phyloP scores from a whole-genome alignment of 106 monocot genomes.

The Alisma plantagoaquatica region DNA sequence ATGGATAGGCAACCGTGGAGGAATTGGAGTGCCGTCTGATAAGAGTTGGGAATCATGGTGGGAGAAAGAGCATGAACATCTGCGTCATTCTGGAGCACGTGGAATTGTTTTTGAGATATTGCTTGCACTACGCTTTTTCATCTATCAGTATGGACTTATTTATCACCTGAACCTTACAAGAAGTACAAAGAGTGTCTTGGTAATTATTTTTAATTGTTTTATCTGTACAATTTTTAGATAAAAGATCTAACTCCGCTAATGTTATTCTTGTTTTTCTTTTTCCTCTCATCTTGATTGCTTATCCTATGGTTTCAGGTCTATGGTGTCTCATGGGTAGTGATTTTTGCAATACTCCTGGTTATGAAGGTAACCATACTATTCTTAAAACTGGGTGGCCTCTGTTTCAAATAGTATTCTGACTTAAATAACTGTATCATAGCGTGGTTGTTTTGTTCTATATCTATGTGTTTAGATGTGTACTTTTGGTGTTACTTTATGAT shows the following conservation, averaged over 20 bases:
- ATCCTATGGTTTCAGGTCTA: conserved; percentile 78
- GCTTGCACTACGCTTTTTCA: conserved; percentile 63
- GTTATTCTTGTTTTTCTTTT: not conserved
- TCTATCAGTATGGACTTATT: conserved; percentile 90
- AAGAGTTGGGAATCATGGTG: conserved; percentile 99
- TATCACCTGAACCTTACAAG: conserved; percentile 73
- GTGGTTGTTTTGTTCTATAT: too few species aligned
- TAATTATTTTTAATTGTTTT: conserved; percentile 24
- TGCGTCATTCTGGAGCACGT: conserved; percentile 52
- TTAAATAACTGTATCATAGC: too few species aligned
- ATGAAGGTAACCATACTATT: conserved; percentile 51
- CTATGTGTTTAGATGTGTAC: too few species aligned
- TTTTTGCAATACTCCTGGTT: conserved; percentile 57
- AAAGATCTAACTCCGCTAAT: not conserved
- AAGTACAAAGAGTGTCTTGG: conserved; percentile 53
- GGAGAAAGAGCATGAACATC: conserved; percentile 90
- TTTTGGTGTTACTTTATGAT: too few species aligned
- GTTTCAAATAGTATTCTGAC: too few species aligned
- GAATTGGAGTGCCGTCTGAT: conserved; percentile 75
- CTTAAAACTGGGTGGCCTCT: not conserved
- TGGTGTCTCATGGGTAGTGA: conserved; percentile 76
- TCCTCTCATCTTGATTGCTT: not conserved
- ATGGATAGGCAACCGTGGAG: conserved; percentile 83
- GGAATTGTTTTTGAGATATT: conserved; percentile 59
- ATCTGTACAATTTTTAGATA: too few species aligned